A percentile compares a stretch with the other conserved stretches of the same genome.
These are phyloP conservation scores for Trichophaea hybrida DNA, from an alignment of 2,329 filamentous ascomycete species.

Conservation along the genomic window DNA sequence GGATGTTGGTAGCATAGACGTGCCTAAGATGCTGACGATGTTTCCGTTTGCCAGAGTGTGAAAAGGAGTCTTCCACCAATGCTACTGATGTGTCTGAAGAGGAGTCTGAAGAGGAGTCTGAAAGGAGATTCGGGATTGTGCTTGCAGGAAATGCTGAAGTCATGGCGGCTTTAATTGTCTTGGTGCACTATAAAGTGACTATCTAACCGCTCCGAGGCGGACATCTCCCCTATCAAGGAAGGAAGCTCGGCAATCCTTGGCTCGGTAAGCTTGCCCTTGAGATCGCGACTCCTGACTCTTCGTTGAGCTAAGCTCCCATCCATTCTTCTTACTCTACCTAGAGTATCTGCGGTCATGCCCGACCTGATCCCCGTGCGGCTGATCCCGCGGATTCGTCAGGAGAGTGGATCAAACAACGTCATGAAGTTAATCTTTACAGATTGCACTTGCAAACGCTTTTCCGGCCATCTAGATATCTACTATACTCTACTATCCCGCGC, in stretches of 20 bases:
- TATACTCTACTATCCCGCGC: too few relatives aligned
- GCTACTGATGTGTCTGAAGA: not conserved
- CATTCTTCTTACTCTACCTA: too few relatives aligned
- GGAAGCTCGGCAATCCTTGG: not conserved
- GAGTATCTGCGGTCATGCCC: too few relatives aligned
- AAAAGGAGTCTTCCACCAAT: not conserved
- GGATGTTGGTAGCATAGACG: not conserved
- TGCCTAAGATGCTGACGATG: not conserved
- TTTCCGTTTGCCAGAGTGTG: not conserved
- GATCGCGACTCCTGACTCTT: too few relatives aligned
- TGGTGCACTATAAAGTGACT: not conserved
- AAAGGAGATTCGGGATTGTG: slow-evolving; percentile 9
- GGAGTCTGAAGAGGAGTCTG: not conserved
- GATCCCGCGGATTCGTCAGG: too few relatives aligned
- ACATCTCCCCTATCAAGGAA: not conserved
- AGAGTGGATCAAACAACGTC: too few relatives aligned
- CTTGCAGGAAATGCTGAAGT: slow-evolving; percentile 11
- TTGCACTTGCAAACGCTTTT: too few relatives aligned
- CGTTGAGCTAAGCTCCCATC: too few relatives aligned
- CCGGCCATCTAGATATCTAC: too few relatives aligned
- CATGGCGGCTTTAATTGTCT: not conserved
- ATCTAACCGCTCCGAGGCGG: not conserved
- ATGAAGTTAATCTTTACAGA: too few relatives aligned
- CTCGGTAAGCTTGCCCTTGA: too few relatives aligned
- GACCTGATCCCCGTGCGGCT: too few relatives aligned